phyloP scores from a whole-genome alignment of 176 grass and related monocot genomes.

The Juncus inflexus region DNA sequence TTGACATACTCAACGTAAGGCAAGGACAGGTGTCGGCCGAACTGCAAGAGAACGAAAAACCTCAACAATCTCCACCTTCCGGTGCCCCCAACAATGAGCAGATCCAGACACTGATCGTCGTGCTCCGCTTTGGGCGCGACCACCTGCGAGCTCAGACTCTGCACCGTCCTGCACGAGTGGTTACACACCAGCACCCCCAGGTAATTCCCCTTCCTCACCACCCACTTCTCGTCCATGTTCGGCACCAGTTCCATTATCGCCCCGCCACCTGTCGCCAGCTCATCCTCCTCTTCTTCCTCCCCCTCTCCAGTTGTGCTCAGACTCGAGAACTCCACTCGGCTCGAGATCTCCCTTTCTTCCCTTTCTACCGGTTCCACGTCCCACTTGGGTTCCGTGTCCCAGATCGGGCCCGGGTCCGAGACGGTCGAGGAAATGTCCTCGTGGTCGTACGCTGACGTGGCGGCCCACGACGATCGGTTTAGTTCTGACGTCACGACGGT shows the following conservation, averaged over 20 bases:
- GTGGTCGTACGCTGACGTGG: conserved; percentile 73
- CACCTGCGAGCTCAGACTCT: conserved; percentile 95
- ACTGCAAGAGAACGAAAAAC: conserved; percentile 89
- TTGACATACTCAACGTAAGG: conserved; percentile 94
- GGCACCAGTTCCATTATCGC: conserved; percentile 64
- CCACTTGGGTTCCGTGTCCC: conserved; percentile 86
- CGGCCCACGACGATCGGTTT: conserved; percentile 57
- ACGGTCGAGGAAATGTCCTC: conserved; percentile 93
- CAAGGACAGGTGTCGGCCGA: conserved; percentile 83
- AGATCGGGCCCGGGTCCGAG: conserved; percentile 92
- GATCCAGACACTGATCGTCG: conserved; percentile 89
- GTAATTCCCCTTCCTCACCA: conserved; percentile 84
- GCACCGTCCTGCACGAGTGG: conserved; percentile 88
- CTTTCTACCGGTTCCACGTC: conserved; percentile 56
- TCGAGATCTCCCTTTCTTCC: conserved; percentile 46
- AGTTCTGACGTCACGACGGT: conserved; percentile 40
- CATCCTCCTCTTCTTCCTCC: conserved; percentile 41
- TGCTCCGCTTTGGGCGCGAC: conserved; percentile 78
- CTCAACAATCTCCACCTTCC: conserved; percentile 82
- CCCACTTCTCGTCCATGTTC: conserved; percentile 94
- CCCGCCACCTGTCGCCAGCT: conserved; percentile 48
- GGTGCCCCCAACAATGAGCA: conserved; percentile 78
- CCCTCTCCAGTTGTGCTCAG: conserved; percentile 10
- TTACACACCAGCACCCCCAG: conserved; percentile 94
- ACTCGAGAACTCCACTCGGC: conserved; percentile 57